Base-by-base conservation (phyloP, 2,329 filamentous ascomycete genomes). In the Claviceps arundinis region DNA sequence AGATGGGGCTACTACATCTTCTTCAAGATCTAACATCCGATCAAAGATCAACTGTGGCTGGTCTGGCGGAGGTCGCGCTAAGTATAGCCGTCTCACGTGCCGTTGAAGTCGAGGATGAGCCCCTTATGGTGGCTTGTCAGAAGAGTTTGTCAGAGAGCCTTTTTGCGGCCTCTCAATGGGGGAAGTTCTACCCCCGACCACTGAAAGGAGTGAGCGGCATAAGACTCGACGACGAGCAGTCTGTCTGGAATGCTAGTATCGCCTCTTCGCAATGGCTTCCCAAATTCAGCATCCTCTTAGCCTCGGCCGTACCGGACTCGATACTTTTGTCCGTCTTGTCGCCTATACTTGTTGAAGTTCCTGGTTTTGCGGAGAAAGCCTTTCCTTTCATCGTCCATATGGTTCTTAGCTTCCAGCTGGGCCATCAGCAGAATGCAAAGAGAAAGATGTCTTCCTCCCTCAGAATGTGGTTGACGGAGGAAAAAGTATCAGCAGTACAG, bases 331-430 rank as follows among this genome's bases (percentile, higher is more conserved):
- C 77, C 11, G 78, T 84, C 2, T 68, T 97, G 24, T 72, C 78
- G 1, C 78, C 79, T 5, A 76, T 93, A 41, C 70, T 96, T 4
- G 66, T 72, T 13, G 74, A 76, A 13, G 79, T 91, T 26, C 75
- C 79, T 42, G 78, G 79, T 0, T 82, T 96, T 61, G 85, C 89
- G 0, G 77, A 83, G 55, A 77, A 82, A 43, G 73, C 88, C 0
- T 84, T 97, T 48, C 89, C 90, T 0, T 94, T 87, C 57, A 78
- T 97, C 50, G 72, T 95, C 3, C 94, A 98, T 66, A 73, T 95
- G 43, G 81, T 89, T 16, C 73, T 98, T 0, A 71, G 82, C 1
- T 77, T 80, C 42, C 84, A 91, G 60, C 68, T 77, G n/a, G 76
- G 84, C 30, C 73, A 75, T 41, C 76, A 82, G 30, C 77, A 81